These are phyloP conservation scores for Colletotrichum camelliae DNA, from an alignment of 2,329 filamentous ascomycete genomes.

Conservation along the genomic window DNA sequence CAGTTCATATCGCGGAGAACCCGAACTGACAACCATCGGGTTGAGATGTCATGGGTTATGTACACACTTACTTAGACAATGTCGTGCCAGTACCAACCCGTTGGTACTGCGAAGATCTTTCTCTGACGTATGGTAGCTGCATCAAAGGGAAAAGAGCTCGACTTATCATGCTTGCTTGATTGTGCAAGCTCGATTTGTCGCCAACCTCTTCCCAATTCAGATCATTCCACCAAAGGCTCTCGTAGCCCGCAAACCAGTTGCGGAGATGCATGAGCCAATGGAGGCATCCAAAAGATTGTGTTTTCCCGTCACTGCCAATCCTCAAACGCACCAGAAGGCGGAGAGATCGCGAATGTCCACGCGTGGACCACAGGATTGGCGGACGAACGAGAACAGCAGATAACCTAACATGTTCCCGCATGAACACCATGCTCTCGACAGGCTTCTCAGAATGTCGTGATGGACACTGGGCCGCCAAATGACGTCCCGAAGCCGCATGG, in stretches of 20 bases:
- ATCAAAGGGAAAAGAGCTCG: neutral
- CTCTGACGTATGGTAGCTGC: neutral
- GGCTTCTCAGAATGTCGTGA: neutral
- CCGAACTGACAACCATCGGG: neutral
- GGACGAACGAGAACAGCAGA: neutral
- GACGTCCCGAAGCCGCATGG: neutral
- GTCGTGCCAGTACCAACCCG: neutral
- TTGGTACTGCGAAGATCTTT: neutral
- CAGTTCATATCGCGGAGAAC: neutral
- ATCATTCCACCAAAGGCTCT: neutral
- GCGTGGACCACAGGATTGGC: rapidly evolving
- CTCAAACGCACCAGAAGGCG: neutral
- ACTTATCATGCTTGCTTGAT: neutral
- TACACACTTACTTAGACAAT: neutral
- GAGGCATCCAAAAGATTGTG: neutral
- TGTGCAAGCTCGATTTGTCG: neutral
- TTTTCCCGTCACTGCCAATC: too few relatives aligned
- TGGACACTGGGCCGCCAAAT: too few relatives aligned
- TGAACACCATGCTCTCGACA: too few relatives aligned
- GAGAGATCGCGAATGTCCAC: neutral
- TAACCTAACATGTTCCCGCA: too few relatives aligned
- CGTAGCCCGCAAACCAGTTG: neutral
- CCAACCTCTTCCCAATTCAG: neutral
- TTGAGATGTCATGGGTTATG: neutral
- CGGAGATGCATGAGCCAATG: neutral